Percentiles rank a stretch among this genome's conserved stretches.
Conservation (phyloP, 2,329 filamentous ascomycete genomes). For the Colletotrichum musae region DNA sequence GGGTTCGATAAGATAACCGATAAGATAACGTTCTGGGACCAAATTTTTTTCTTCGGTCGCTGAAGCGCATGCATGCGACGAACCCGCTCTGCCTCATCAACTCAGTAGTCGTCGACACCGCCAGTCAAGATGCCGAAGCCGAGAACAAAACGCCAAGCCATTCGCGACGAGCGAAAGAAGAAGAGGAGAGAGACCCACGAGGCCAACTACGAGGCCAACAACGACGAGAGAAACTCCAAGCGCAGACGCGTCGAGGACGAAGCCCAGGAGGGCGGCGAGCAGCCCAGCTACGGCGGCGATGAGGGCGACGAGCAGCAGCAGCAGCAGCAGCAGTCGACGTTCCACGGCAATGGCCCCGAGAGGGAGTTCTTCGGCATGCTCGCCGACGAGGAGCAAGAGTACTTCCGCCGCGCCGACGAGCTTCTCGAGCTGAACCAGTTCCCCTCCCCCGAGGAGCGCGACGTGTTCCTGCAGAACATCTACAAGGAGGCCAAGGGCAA, state of each 20-base stretch:
- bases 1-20: slow-evolving; percentile 42
- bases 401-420: slow-evolving; percentile 92
- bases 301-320: slow-evolving; percentile 45
- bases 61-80: slow-evolving; percentile 6
- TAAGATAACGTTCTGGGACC: slow-evolving; percentile 40
- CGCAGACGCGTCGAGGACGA: slow-evolving; percentile 45
- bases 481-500: slow-evolving; percentile 91
- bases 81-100: slow-evolving; percentile 13
- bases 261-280: slow-evolving; percentile 40
- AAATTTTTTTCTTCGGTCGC: slow-evolving; percentile 28
- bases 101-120: slow-evolving; percentile 7
- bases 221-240: slow-evolving; percentile 40
- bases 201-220: slow-evolving; percentile 39
- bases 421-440: slow-evolving; percentile 93
- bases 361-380: slow-evolving; percentile 93
- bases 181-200: slow-evolving; percentile 51
- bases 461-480: slow-evolving; percentile 83
- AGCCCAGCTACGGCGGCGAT: slow-evolving; percentile 43
- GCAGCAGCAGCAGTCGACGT: slow-evolving; percentile 48
- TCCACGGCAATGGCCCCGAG: slow-evolving; percentile 58
- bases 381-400: slow-evolving; percentile 93
- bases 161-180: slow-evolving; percentile 58
- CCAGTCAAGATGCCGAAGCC: slow-evolving; percentile 58
- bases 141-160: slow-evolving; percentile 57
- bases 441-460: slow-evolving; percentile 79